A percentile compares a stretch with the other conserved stretches of the same genome.
These are phyloP conservation scores for Odontarrhena argentea DNA, from an alignment of 345 rosid genomes.

Conservation along the genomic window DNA sequence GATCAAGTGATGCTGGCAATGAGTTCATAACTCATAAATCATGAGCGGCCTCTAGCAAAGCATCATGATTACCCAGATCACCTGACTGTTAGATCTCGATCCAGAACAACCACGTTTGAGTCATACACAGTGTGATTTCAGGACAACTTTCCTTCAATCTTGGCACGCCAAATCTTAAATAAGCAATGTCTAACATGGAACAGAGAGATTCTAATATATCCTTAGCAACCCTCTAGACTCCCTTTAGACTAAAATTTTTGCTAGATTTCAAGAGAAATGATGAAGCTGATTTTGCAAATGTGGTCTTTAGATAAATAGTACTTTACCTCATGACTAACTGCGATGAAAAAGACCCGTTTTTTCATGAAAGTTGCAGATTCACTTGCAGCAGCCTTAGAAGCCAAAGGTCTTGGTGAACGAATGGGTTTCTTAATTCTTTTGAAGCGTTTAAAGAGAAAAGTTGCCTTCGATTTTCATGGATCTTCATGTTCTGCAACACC, in stretches of 20 bases:
- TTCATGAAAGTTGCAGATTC: conserved; percentile 71
- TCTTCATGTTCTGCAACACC: conserved; percentile 66
- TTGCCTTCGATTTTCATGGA: conserved; percentile 80
- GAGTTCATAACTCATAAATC: no score
- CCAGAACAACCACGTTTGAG: no score
- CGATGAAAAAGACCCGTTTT: conserved; percentile 56
- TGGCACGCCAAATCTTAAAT: conserved; percentile 4
- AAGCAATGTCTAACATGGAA: not conserved
- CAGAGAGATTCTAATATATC: not conserved
- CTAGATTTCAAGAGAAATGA: conserved; percentile 16
- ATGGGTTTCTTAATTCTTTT: conserved; percentile 73
- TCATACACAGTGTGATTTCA: no score
- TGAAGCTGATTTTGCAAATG: conserved; percentile 17
- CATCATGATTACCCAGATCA: no score
- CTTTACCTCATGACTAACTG: conserved; percentile 45
- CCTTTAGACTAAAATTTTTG: conserved; percentile 7
- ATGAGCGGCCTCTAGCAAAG: no score
- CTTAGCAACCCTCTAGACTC: not conserved
- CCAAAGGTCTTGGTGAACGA: conserved; percentile 74
- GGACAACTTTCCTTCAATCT: no score
- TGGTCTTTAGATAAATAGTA: not conserved
- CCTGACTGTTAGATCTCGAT: no score
- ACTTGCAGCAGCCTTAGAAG: conserved; percentile 53
- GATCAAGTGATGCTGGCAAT: no score
- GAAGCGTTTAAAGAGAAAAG: conserved; percentile 68